phyloP scores from a whole-genome alignment of 768 basidiomycete species.

The Candolleomyces aberdarensis region DNA sequence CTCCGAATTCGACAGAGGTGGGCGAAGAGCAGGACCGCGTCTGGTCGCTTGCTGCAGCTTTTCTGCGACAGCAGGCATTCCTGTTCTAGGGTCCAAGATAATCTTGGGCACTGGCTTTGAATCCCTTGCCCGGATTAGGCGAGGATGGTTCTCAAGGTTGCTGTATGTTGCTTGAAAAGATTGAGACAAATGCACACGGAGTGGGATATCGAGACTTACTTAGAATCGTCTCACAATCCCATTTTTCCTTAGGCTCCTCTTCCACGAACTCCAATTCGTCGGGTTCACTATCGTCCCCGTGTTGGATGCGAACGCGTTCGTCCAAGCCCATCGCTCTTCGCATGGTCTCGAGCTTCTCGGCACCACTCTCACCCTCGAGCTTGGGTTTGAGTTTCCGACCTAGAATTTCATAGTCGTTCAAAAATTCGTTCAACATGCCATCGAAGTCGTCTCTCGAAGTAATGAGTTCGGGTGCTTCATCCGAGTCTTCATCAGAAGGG shows the following conservation, averaged over 20 bases:
- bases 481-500: conserved; percentile 36
- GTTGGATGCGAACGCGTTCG: conserved; percentile 47
- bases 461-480: conserved; percentile 71
- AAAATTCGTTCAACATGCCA: conserved; percentile 88
- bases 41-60: conserved; percentile 15
- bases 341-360: conserved; percentile 78
- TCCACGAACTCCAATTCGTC: conserved; percentile 39
- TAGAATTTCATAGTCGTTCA: conserved; percentile 86
- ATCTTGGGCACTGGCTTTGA: conserved; percentile 59
- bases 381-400: conserved; percentile 83
- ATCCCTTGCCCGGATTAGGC: conserved; percentile 71
- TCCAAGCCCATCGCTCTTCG: conserved; percentile 76
- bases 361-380: conserved; percentile 67
- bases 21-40: conserved; percentile 6
- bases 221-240: conserved; percentile 97
- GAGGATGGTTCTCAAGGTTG: conserved; percentile 97
- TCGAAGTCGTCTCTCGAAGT: conserved; percentile 88
- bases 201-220: conserved; percentile 48
- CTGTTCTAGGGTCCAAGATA: conserved; percentile 69
- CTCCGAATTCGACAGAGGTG: conserved; percentile 12
- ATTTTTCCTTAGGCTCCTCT: conserved; percentile 68
- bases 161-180: conserved; percentile 78
- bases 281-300: conserved; percentile 46
- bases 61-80: conserved; percentile 59
- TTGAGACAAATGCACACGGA: conserved; percentile 5